These are phyloP conservation scores for Mediolabrus comicus DNA, from an alignment of 108 stramenopile genomes.

Conservation along the genomic window DNA sequence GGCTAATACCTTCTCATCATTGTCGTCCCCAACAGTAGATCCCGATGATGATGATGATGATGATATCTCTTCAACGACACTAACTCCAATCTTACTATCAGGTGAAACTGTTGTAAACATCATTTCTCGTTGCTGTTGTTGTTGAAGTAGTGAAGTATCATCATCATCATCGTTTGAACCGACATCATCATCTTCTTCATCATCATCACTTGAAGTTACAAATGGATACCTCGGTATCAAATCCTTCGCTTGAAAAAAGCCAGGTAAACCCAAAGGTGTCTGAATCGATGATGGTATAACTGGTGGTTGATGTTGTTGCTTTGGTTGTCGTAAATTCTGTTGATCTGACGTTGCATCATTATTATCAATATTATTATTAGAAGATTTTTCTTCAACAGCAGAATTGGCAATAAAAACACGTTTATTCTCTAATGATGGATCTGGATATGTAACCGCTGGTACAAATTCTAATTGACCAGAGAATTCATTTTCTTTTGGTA, in stretches of 20 bases:
- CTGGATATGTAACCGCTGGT: slow-evolving; percentile 68
- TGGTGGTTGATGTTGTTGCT: slow-evolving; percentile 31
- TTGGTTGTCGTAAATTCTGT: no score
- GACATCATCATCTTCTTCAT: neutral
- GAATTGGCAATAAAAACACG: slow-evolving; percentile 78
- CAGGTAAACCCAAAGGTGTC: slow-evolving; percentile 40
- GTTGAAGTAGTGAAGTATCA: no score
- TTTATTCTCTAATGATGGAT: slow-evolving; percentile 61
- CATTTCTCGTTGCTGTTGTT: neutral
- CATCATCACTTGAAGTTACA: slow-evolving; percentile 16
- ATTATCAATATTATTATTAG: slow-evolving; percentile 5
- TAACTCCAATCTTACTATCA: slow-evolving; percentile 42
- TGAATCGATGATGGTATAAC: slow-evolving; percentile 12
- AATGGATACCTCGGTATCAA: slow-evolving; percentile 51
- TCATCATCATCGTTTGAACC: neutral
- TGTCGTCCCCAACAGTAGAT: neutral
- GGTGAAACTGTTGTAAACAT: slow-evolving; percentile 12
- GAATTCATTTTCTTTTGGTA: slow-evolving; percentile 76
- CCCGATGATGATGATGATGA: neutral
- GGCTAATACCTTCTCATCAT: neutral
- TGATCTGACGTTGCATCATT: slow-evolving; percentile 6
- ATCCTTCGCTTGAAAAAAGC: slow-evolving; percentile 33
- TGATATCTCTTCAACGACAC: slow-evolving; percentile 41
- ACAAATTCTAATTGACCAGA: slow-evolving; percentile 85
- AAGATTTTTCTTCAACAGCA: no score